These are phyloP conservation scores for Gaertneriomyces sp. DNA, from an alignment of 192 early-diverging fungal species.

Conservation along the genomic window DNA sequence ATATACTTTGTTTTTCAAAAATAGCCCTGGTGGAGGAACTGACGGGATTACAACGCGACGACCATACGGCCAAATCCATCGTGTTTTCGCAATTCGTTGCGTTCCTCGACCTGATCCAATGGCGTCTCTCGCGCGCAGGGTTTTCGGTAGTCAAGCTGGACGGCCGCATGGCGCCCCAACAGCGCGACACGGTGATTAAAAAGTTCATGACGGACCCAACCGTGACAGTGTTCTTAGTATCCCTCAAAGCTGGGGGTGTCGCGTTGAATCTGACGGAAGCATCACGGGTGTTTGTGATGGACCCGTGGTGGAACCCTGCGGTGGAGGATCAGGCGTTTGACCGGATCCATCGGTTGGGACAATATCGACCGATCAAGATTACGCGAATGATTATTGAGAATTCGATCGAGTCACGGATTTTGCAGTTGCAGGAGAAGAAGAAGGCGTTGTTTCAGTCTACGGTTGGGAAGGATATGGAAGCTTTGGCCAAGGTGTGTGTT, in stretches of 20 bases:
- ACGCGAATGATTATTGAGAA: slow-evolving; percentile 89
- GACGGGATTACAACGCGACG: slow-evolving; percentile 61
- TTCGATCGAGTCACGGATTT: slow-evolving; percentile 83
- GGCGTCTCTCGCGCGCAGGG: slow-evolving; percentile 82
- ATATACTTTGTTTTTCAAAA: background rate
- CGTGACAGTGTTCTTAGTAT: slow-evolving; percentile 85
- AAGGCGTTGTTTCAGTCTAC: slow-evolving; percentile 82
- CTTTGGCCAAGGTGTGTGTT: slow-evolving; percentile 59
- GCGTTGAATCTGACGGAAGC: slow-evolving; percentile 92
- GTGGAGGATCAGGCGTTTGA: slow-evolving; percentile 84
- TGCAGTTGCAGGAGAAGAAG: slow-evolving; percentile 93
- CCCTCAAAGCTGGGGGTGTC: slow-evolving; percentile 88
- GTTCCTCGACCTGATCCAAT: slow-evolving; percentile 85
- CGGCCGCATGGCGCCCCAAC: slow-evolving; percentile 79
- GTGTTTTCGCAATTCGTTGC: slow-evolving; percentile 84
- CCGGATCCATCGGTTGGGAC: slow-evolving; percentile 90
- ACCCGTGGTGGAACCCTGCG: slow-evolving; percentile 73
- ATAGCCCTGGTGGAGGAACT: slow-evolving; percentile 84
- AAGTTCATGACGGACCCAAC: slow-evolving; percentile 73
- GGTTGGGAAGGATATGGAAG: slow-evolving; percentile 76
- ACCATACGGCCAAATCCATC: slow-evolving; percentile 72
- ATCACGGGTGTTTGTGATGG: slow-evolving; percentile 73
- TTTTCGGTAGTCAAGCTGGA: slow-evolving; percentile 82
- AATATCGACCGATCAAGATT: slow-evolving; percentile 84
- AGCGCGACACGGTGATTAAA: slow-evolving; percentile 55